Percentiles rank a stretch among this genome's conserved stretches.
These are phyloP conservation scores for Dinochytrium kinnereticum DNA, from an alignment of 371 early-diverging fungal species.

Conservation along the genomic window DNA sequence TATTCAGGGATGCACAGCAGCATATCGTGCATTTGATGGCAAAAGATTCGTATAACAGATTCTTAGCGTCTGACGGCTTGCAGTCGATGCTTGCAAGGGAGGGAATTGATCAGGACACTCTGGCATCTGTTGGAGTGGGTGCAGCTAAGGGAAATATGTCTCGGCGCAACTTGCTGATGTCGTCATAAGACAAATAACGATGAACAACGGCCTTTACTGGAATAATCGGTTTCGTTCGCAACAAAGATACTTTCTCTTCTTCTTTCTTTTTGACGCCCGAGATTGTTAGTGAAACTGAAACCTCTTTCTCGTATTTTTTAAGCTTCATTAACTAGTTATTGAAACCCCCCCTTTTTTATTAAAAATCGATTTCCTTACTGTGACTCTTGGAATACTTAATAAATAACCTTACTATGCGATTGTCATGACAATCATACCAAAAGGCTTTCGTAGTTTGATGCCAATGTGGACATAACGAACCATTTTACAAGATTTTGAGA, in stretches of 20 bases:
- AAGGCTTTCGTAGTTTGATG: too few species aligned
- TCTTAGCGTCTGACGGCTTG: conserved; percentile 35
- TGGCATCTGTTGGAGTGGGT: neutral
- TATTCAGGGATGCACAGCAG: conserved; percentile 33
- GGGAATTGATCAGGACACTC: conserved; percentile 4
- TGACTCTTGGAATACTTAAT: too few species aligned
- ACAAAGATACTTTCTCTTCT: neutral
- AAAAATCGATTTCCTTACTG: too few species aligned
- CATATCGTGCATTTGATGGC: conserved; percentile 40
- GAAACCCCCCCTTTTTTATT: too few species aligned
- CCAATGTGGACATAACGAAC: too few species aligned
- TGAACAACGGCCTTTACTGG: neutral
- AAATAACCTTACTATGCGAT: too few species aligned
- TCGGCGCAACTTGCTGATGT: neutral
- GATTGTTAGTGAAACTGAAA: too few species aligned
- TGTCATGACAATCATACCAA: too few species aligned
- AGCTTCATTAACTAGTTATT: too few species aligned
- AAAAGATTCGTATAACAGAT: conserved; percentile 43
- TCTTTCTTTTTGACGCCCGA: neutral
- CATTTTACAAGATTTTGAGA: too few species aligned
- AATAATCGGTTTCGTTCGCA: neutral
- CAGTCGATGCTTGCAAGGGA: conserved; percentile 1
- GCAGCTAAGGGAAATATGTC: conserved; percentile 15
- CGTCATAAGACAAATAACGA: neutral
- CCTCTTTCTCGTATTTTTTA: too few species aligned